These are phyloP conservation scores for Candida michaelii DNA, from an alignment of 805 yeast species.

Conservation along the genomic window DNA sequence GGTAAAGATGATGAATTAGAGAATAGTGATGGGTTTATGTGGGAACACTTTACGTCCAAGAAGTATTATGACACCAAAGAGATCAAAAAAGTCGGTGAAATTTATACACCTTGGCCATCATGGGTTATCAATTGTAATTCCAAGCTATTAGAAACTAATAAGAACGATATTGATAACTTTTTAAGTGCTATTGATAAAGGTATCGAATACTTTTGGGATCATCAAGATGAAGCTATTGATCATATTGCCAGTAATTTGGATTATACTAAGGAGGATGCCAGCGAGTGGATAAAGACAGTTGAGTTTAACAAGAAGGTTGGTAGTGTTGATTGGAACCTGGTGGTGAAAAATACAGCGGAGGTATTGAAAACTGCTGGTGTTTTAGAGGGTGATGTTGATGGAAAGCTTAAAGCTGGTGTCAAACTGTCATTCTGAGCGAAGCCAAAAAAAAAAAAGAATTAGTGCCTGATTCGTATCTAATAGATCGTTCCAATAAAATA, in stretches of 20 bases:
- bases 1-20: constrained; percentile 19
- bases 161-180: constrained; percentile 36
- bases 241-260: constrained; percentile 69
- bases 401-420: no score
- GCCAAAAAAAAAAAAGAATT: no score
- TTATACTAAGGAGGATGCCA: constrained; percentile 74
- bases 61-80: constrained; percentile 78
- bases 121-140: constrained; percentile 73
- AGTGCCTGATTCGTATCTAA: no score
- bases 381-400: constrained; percentile 28
- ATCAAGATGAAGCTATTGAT: constrained; percentile 64
- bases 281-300: constrained; percentile 80
- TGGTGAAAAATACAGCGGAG: constrained; percentile 53
- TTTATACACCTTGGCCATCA: constrained; percentile 95
- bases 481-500: no score
- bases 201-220: constrained; percentile 56
- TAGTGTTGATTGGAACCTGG: constrained; percentile 46
- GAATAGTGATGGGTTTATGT: constrained; percentile 85
- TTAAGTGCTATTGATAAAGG: constrained; percentile 63
- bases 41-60: constrained; percentile 92
- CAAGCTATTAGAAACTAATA: constrained; percentile 29
- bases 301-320: constrained; percentile 48
- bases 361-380: constrained; percentile 69
- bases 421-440: no score
- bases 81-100: constrained; percentile 80